Evolutionary conservation across 208 protist genomes (phyloP).

Genomic region (Wallacemonas sp.): DNA sequence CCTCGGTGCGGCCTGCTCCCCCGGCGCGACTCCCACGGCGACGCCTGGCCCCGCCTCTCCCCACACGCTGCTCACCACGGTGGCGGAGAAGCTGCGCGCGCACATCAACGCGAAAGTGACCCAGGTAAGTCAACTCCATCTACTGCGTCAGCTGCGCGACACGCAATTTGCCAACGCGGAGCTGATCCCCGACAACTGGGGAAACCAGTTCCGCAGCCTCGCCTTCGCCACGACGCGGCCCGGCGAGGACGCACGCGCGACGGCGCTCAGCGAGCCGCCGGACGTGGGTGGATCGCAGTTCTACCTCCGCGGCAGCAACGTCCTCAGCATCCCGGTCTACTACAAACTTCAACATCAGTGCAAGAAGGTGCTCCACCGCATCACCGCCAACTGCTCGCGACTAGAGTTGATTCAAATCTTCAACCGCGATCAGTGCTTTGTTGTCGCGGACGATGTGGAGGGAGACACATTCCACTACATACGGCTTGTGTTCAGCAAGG

Average conservation of each 20-base stretch:
- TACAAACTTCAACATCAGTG: conserved; percentile 91
- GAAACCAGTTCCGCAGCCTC: conserved; percentile 68
- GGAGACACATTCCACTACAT: conserved; percentile 87
- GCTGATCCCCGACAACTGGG: conserved; percentile 75
- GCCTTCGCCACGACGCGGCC: conserved; percentile 7
- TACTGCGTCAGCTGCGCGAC: conserved; percentile 84
- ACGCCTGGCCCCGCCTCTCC: too few relatives aligned
- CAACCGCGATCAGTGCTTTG: conserved; percentile 87
- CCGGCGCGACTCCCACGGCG: too few relatives aligned
- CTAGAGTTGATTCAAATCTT: conserved; percentile 83
- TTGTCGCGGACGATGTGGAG: conserved; percentile 79
- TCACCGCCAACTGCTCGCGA: conserved; percentile 65
- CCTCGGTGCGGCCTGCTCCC: background rate
- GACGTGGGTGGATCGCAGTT: conserved; percentile 25
- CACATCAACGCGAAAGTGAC: conserved; percentile 63
- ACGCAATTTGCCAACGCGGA: conserved; percentile 75
- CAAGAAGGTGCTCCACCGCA: conserved; percentile 69
- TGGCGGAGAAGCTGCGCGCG: conserved; percentile 38
- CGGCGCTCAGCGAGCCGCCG: conserved; percentile 3
- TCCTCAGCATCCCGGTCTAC: conserved; percentile 83
- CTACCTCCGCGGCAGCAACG: conserved; percentile 55
- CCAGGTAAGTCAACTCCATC: conserved; percentile 78
- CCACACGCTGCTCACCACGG: conserved; percentile 6
- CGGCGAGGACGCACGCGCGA: conserved; percentile 1
- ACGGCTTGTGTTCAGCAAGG: conserved; percentile 82